Conservation (phyloP, 1,284 basidiomycete genomes). For the Apiotrichum domesticum region DNA sequence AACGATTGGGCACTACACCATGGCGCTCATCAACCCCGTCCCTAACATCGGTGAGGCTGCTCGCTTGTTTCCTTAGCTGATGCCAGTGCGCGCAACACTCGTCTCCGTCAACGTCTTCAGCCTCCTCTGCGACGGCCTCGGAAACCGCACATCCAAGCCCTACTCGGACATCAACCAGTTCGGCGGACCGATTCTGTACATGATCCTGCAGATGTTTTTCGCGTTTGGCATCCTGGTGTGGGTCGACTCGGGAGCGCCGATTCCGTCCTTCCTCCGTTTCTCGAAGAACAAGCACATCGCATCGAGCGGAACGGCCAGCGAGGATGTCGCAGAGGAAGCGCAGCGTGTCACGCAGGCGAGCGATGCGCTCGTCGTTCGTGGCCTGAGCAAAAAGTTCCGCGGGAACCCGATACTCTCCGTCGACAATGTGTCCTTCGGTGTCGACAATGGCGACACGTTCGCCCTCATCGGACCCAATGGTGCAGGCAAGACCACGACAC, state of each 20-base stretch:
- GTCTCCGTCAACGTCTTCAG: constrained; percentile 72
- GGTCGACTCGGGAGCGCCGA: constrained; percentile 57
- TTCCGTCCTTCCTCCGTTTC: constrained; percentile 24
- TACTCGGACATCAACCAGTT: constrained; percentile 57
- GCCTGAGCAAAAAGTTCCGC: constrained; percentile 61
- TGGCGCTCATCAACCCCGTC: no score
- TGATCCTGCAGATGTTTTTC: constrained; percentile 56
- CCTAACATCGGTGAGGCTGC: not conserved
- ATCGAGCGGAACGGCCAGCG: no score
- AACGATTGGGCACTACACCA: no score
- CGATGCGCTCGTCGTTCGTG: constrained; percentile 60
- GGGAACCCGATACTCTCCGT: constrained; percentile 55
- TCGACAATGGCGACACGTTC: constrained; percentile 61
- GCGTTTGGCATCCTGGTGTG: constrained; percentile 58
- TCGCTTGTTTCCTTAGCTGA: no score
- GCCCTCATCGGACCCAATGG: constrained; percentile 73
- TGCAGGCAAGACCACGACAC: constrained; percentile 65
- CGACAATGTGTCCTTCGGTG: constrained; percentile 65
- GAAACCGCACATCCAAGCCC: constrained; percentile 51
- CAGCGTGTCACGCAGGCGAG: constrained; percentile 46
- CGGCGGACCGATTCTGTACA: constrained; percentile 69
- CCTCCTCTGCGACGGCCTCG: constrained; percentile 60
- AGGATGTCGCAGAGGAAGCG: constrained; percentile 55
- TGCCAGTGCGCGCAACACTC: constrained; percentile 54
- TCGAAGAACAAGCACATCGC: no score